Base-by-base conservation (phyloP, 306 rosid species). In the Begonia fuchsioides region DNA sequence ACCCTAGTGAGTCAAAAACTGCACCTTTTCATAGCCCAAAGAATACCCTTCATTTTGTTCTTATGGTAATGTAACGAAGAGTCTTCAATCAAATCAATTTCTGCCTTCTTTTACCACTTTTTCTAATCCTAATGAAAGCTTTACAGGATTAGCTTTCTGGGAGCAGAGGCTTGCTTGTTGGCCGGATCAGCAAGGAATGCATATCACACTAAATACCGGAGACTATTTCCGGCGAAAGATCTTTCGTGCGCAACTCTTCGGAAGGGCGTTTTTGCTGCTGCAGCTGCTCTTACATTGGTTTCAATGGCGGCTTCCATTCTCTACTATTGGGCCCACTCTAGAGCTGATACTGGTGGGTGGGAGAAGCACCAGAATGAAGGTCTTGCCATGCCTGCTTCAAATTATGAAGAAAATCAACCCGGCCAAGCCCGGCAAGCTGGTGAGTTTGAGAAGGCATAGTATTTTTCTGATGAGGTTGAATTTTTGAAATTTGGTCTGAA, bases 101-200 rank as follows among this genome's bases (percentile, higher is more conserved):
- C 45, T 13, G 5, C 3, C 64, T 50, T 44, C 46, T 47, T 5
- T n/a, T 41, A 56, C 32, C 43, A 43, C 61, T 59, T 10, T 43
- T 52, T 0, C 45, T 41, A 2, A 41, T 1, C 54, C 51, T 40
- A 55, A 39, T 17, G 9, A 12, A 55, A 20, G 50, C 32, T 48
- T 43, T 17, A 55, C 53, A 90, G 98, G 98, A 45, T 71, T 12
- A 73, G 71, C 62, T 90, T 90, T 71, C 15, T 81, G 72, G 98
- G 81, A 55, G 98, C 95, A 4, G 98, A 81, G 79, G 93, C 84
- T 0, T 86, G 94, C 50, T 75, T 90, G 40, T 56, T 90, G 72
- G 98, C 95, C 2, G 98, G 98, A 56, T 84, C 98, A 8, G 98
- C 98, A 1, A 75, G 65, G 80, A 90, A 90, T 39, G 98, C 98